Evolutionary conservation across 75 land plant species (phyloP), one percentile per base, ranked within the genome.

Genomic region (Sequoia sempervirens): DNA sequence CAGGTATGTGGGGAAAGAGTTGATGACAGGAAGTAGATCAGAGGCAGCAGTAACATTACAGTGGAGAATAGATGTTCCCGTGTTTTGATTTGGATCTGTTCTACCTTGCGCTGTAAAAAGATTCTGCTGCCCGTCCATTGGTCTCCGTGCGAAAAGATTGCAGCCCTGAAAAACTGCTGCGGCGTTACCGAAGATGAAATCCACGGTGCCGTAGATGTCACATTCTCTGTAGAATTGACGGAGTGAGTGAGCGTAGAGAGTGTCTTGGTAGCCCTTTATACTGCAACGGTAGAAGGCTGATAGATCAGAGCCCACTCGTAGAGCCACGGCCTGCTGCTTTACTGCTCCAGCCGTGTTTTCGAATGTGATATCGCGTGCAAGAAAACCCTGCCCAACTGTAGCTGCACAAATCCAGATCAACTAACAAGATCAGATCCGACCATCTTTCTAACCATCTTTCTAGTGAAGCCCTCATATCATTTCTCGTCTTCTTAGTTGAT

Each of bases 181-280:
- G 6, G 45, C 45, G 45, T 43, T 43, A 5, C 6, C 45, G 45
- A 43, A 43, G 45, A 43, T 43, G 45, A 43, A 43, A 43, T 43
- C 45, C 3, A 43, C 45, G 3, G 45, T 43, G 45, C 6, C 6
- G 45, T 43, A 43, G 45, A 43, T 43, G 45, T 43, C 6, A 4
- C 45, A 43, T 43, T 43, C 45, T 43, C 45, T 3, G 3, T 2
- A 43, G 45, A 43, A 43, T 43, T 43, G 45, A 43, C 6, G 45
- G 45, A 43, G 45, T 2, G 45, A 43, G 45, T 43, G 92, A n/a
- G 86, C 85, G 84, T 92, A 94, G 47, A 94, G 88, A 13, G 95
- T 94, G 87, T 92, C 93, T 52, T 94, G 95, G 87, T 86, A 94
- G 50, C 92, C 91, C 14, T 75, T 81, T 79, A 94, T 53, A 80